Percentiles rank a stretch among this genome's conserved stretches.
phyloP scores from a whole-genome alignment of 176 grass and related monocot species.

The Carex littledalei region DNA sequence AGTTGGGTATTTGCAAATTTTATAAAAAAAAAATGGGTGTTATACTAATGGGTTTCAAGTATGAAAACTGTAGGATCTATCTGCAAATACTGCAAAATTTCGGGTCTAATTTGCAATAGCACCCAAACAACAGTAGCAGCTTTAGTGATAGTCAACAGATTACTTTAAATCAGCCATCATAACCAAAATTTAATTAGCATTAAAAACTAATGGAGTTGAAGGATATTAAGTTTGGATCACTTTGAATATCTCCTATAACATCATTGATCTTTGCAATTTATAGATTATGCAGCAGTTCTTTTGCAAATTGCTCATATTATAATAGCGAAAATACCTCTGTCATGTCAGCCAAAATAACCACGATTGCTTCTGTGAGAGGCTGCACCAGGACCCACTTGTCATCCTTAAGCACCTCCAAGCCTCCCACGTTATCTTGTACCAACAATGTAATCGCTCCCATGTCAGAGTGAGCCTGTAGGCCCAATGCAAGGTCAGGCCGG shows the following conservation, averaged over 20 bases:
- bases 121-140: background rate
- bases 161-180: background rate
- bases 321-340: constrained; percentile 55
- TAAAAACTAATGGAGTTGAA: background rate
- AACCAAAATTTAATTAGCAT: background rate
- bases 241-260: background rate
- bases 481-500: constrained; percentile 85
- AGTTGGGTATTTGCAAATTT: background rate
- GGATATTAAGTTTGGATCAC: background rate
- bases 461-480: constrained; percentile 95
- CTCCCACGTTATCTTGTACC: constrained; percentile 95
- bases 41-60: background rate
- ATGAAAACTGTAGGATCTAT: background rate
- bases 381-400: constrained; percentile 60
- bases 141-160: background rate
- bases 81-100: background rate
- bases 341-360: constrained; percentile 85
- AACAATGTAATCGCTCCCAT: constrained; percentile 86
- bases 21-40: background rate
- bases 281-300: background rate
- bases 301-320: constrained; percentile 1
- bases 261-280: background rate
- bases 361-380: constrained; percentile 48
- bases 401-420: constrained; percentile 85
- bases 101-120: background rate